Percentiles rank a stretch among this genome's conserved stretches.
phyloP scores from a whole-genome alignment of 179 eudicot genomes.

The Spinacia oleracea region DNA sequence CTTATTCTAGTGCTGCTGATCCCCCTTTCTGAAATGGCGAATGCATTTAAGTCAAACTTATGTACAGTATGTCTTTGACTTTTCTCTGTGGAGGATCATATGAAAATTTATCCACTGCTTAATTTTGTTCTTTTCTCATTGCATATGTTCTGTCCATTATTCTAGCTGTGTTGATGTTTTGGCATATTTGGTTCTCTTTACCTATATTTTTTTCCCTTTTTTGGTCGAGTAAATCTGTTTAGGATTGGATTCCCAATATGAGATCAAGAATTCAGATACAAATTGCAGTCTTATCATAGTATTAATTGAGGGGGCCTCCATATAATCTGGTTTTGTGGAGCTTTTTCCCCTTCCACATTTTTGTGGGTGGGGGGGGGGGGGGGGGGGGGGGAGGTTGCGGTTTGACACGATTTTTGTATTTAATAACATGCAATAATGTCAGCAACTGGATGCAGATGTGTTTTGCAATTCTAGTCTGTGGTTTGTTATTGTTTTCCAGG shows the following conservation, averaged over 20 bases:
- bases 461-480: neutral
- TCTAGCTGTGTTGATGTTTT: conserved; percentile 23
- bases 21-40: conserved; percentile 11
- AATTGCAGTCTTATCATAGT: conserved; percentile 7
- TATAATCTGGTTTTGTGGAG: neutral
- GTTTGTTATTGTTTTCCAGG: neutral
- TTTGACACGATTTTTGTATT: neutral
- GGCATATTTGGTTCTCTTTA: neutral
- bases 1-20: neutral
- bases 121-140: conserved; percentile 20
- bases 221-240: neutral
- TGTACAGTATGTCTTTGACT: conserved; percentile 38
- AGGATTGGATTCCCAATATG: neutral
- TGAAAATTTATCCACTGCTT: conserved; percentile 33
- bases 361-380: too few relatives aligned
- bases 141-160: conserved; percentile 23
- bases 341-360: neutral
- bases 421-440: neutral
- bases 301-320: neutral
- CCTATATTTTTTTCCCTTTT: neutral
- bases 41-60: conserved; percentile 23
- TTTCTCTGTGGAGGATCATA: conserved; percentile 25
- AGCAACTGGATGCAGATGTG: neutral
- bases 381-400: conserved; percentile 8
- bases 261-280: conserved; percentile 1